phyloP scores from a whole-genome alignment of 1,139 yeast genomes.

The Geotrichum reessii region DNA sequence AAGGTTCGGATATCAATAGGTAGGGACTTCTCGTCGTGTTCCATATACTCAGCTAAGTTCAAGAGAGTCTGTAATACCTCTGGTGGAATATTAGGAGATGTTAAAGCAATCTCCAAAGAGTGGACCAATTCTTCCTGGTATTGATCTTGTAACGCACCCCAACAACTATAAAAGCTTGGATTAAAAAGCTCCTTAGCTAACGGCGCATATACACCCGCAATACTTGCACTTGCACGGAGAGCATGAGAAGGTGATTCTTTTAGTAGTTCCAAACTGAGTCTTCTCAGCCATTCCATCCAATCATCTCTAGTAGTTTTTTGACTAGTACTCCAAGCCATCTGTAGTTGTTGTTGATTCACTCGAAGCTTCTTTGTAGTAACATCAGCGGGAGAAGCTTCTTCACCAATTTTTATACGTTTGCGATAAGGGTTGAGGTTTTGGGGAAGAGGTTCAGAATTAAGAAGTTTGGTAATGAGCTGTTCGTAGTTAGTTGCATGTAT shows the following conservation, averaged over 20 bases:
- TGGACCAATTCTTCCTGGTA: slow-evolving; percentile 87
- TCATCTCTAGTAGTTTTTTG: slow-evolving; percentile 88
- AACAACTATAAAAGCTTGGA: slow-evolving; percentile 91
- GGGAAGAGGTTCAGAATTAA: slow-evolving; percentile 88
- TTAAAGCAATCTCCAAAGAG: slow-evolving; percentile 78
- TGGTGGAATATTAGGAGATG: slow-evolving; percentile 90
- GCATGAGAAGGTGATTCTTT: slow-evolving; percentile 96
- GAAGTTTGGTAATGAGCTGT: slow-evolving; percentile 66
- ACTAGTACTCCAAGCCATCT: slow-evolving; percentile 87
- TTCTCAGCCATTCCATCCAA: slow-evolving; percentile 96
- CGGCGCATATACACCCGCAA: slow-evolving; percentile 85
- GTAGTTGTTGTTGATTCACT: slow-evolving; percentile 68
- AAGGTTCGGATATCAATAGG: slow-evolving; percentile 85
- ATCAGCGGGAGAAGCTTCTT: slow-evolving; percentile 57
- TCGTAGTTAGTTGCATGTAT: slow-evolving; percentile 75
- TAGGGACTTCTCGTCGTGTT: slow-evolving; percentile 89
- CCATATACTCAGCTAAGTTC: slow-evolving; percentile 93
- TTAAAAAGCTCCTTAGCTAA: slow-evolving; percentile 88
- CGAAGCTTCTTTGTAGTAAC: slow-evolving; percentile 74
- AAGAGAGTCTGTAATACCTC: slow-evolving; percentile 87
- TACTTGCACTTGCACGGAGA: slow-evolving; percentile 82
- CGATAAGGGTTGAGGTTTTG: slow-evolving; percentile 57
- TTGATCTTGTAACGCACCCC: slow-evolving; percentile 90
- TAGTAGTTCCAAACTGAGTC: slow-evolving; percentile 76
- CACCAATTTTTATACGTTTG: slow-evolving; percentile 44